Percentiles rank a stretch among this genome's conserved stretches.
These are phyloP conservation scores for Circinella umbellata DNA, from an alignment of 371 early-diverging fungal genomes.

Conservation along the genomic window DNA sequence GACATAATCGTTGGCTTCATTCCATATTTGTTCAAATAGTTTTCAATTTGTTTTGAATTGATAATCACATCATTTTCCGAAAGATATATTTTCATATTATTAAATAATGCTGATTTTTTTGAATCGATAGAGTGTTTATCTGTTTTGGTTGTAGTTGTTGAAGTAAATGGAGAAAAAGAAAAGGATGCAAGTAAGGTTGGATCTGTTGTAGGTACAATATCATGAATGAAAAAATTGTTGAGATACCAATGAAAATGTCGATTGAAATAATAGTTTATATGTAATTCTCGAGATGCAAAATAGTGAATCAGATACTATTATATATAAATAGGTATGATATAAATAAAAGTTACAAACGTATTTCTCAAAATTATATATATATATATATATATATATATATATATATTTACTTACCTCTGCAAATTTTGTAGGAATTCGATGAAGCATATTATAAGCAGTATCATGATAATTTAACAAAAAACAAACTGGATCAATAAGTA, in stretches of 20 bases:
- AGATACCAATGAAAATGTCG: slow-evolving; percentile 70
- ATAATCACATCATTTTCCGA: slow-evolving; percentile 55
- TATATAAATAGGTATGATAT: not conserved
- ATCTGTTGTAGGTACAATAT: slow-evolving; percentile 1
- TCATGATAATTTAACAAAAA: slow-evolving; percentile 67
- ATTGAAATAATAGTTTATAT: slow-evolving; percentile 65
- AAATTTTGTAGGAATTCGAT: slow-evolving; percentile 56
- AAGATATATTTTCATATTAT: slow-evolving; percentile 42
- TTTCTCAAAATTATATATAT: not conserved
- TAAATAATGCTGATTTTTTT: slow-evolving; percentile 12
- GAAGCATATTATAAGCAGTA: slow-evolving; percentile 71
- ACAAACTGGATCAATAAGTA: slow-evolving; percentile 74
- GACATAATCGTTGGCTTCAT: slow-evolving; percentile 47
- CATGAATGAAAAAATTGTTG: slow-evolving; percentile 48
- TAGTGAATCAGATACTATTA: slow-evolving; percentile 61
- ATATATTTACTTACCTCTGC: slow-evolving; percentile 43
- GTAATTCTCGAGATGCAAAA: slow-evolving; percentile 67
- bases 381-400: not conserved
- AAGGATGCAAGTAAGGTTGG: not conserved
- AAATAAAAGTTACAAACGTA: not conserved
- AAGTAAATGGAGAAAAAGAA: not conserved
- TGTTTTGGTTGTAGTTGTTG: not conserved
- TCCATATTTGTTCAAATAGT: slow-evolving; percentile 33
- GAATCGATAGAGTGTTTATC: slow-evolving; percentile 1
- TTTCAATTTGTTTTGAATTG: slow-evolving; percentile 33